phyloP scores from a whole-genome alignment of 441 rosid species.

The Kokia cookei region DNA sequence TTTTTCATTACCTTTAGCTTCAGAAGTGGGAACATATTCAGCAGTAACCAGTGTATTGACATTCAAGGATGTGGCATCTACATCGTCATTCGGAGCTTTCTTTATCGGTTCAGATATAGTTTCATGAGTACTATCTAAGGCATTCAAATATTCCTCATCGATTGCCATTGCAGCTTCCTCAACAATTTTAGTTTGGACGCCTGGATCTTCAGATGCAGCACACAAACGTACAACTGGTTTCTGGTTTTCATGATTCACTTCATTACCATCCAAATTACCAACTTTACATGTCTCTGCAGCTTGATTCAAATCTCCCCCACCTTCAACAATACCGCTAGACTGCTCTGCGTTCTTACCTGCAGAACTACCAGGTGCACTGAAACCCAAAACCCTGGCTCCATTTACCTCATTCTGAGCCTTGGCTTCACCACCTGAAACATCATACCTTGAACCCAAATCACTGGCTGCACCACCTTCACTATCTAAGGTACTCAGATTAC shows the following conservation, averaged over 20 bases:
- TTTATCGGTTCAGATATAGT: constrained; percentile 13
- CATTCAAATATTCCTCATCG: constrained; percentile 12
- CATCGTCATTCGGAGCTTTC: constrained; percentile 1
- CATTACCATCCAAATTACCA: constrained; percentile 14
- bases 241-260: constrained; percentile 7
- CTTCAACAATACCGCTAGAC: neutral
- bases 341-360: neutral
- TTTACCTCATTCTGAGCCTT: constrained; percentile 1
- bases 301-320: constrained; percentile 8
- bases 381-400: constrained; percentile 8
- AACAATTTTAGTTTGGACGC: constrained; percentile 8
- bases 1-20: constrained; percentile 29
- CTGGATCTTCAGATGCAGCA: constrained; percentile 10
- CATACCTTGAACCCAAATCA: neutral
- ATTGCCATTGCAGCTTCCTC: constrained; percentile 11
- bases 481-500: constrained; percentile 6
- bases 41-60: constrained; percentile 21
- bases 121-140: constrained; percentile 9
- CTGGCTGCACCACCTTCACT: neutral
- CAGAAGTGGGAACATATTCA: constrained; percentile 26
- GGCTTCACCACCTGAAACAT: neutral
- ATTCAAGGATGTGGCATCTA: constrained; percentile 8
- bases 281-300: constrained; percentile 3
- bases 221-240: constrained; percentile 7
- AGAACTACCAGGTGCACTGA: neutral